Percentiles rank a stretch among this genome's conserved stretches.
phyloP scores from a whole-genome alignment of 371 early-diverging fungal genomes.

The Mucor indicus region DNA sequence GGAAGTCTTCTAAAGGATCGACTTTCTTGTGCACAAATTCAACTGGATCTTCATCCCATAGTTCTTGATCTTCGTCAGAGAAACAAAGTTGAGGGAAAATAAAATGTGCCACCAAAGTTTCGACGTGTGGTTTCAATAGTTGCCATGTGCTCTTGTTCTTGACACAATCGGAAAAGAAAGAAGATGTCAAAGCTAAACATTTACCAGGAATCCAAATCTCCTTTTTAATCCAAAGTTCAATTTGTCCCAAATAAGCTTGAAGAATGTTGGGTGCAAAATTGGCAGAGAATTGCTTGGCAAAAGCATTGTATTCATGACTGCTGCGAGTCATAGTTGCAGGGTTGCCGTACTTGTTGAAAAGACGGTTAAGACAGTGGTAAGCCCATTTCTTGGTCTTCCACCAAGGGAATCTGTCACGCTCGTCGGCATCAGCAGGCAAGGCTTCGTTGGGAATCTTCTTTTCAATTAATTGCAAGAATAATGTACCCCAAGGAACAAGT shows the following conservation, averaged over 20 bases:
- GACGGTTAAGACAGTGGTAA: slow-evolving; percentile 76
- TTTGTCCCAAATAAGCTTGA: slow-evolving; percentile 72
- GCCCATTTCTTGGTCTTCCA: slow-evolving; percentile 97
- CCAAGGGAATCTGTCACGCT: slow-evolving; percentile 76
- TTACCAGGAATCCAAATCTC: slow-evolving; percentile 64
- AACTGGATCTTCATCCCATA: slow-evolving; percentile 88
- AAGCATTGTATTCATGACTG: slow-evolving; percentile 61
- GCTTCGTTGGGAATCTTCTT: slow-evolving; percentile 55
- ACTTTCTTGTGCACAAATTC: slow-evolving; percentile 88
- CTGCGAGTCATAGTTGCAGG: slow-evolving; percentile 58
- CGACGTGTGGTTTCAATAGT: slow-evolving; percentile 76
- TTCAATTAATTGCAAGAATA: slow-evolving; percentile 77
- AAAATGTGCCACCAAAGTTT: slow-evolving; percentile 74
- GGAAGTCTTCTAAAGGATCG: slow-evolving; percentile 79
- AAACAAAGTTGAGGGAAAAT: slow-evolving; percentile 90
- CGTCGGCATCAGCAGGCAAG: slow-evolving; percentile 61
- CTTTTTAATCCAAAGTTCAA: slow-evolving; percentile 67
- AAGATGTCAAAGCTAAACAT: slow-evolving; percentile 49
- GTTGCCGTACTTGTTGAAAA: slow-evolving; percentile 79
- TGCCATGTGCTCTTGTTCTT: slow-evolving; percentile 87
- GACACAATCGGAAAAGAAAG: slow-evolving; percentile 67
- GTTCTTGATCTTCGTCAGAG: slow-evolving; percentile 72
- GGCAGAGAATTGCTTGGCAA: slow-evolving; percentile 74
- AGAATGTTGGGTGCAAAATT: slow-evolving; percentile 90
- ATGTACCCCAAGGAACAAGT: slow-evolving; percentile 84